Evolutionary conservation across 192 early-diverging fungal genomes (phyloP).

Genomic region (Coemansia sp.): DNA sequence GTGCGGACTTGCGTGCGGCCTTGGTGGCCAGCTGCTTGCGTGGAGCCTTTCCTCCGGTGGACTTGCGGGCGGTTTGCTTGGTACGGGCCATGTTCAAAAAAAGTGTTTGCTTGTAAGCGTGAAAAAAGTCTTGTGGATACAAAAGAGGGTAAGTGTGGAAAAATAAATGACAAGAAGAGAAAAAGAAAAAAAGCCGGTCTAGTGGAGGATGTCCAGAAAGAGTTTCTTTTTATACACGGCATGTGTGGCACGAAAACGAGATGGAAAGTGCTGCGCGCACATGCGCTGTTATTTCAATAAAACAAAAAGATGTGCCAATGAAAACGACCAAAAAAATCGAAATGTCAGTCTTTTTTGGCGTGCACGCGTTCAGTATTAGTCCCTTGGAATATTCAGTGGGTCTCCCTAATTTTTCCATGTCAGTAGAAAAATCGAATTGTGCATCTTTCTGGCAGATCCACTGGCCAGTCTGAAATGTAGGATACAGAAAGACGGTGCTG

Average conservation of each 20-base stretch:
- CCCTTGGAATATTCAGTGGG: background rate
- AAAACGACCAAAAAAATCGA: background rate
- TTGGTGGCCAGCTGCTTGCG: slow-evolving; percentile 97
- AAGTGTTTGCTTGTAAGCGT: slow-evolving; percentile 75
- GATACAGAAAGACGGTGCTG: background rate
- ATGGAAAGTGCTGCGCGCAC: background rate
- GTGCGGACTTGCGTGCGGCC: slow-evolving; percentile 93
- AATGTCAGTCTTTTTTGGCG: background rate
- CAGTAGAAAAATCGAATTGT: slow-evolving; percentile 20
- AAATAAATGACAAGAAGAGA: slow-evolving; percentile 1
- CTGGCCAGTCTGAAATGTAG: background rate
- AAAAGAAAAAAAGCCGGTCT: background rate
- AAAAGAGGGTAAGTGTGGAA: slow-evolving; percentile 3
- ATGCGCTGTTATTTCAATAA: background rate
- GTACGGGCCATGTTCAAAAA: slow-evolving; percentile 63
- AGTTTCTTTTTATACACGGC: slow-evolving; percentile 1
- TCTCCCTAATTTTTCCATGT: background rate
- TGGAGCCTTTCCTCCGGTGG: slow-evolving; percentile 98
- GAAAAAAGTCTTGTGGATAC: slow-evolving; percentile 14
- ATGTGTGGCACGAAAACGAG: background rate
- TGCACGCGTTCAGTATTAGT: background rate
- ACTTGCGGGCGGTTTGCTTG: slow-evolving; percentile 98
- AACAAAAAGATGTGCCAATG: background rate
- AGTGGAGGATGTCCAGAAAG: background rate
- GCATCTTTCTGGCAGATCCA: slow-evolving; percentile 5